phyloP scores from a whole-genome alignment of 345 rosid genomes.

The Boechera stricta region DNA sequence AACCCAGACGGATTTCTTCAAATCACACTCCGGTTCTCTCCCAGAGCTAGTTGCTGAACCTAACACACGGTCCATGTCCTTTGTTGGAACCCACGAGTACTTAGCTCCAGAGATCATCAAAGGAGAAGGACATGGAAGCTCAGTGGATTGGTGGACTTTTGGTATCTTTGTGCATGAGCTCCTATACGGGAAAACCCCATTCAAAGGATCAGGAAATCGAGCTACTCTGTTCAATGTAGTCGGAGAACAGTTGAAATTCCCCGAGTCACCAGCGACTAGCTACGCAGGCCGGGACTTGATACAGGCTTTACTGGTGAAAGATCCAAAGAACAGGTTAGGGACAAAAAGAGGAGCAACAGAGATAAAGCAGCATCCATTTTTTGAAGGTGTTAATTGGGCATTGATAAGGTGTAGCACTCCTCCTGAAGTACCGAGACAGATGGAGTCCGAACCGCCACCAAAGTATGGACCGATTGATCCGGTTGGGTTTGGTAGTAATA shows the following conservation, averaged over 20 bases:
- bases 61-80: constrained; percentile 96
- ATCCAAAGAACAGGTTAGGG: constrained; percentile 90
- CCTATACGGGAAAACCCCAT: constrained; percentile 87
- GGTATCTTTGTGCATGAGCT: constrained; percentile 94
- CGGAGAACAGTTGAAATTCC: constrained; percentile 88
- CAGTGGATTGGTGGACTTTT: constrained; percentile 99
- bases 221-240: constrained; percentile 95
- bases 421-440: constrained; percentile 88
- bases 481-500: constrained; percentile 70
- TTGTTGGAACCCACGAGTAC: constrained; percentile 98
- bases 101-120: constrained; percentile 94
- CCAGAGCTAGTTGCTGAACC: constrained; percentile 98
- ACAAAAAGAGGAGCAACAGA: constrained; percentile 97
- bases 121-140: constrained; percentile 99
- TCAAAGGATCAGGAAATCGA: constrained; percentile 93
- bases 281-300: constrained; percentile 88
- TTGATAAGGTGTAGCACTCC: constrained; percentile 96
- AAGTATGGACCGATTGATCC: constrained; percentile 70
- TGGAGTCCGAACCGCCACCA: constrained; percentile 71
- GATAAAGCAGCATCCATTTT: constrained; percentile 96
- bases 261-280: constrained; percentile 87
- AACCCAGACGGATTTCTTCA: constrained; percentile 56
- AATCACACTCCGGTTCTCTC: constrained; percentile 57
- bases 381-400: constrained; percentile 98
- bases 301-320: constrained; percentile 83